These are phyloP conservation scores for Saraca asoca DNA, from an alignment of 331 rosid species.

Conservation along the genomic window DNA sequence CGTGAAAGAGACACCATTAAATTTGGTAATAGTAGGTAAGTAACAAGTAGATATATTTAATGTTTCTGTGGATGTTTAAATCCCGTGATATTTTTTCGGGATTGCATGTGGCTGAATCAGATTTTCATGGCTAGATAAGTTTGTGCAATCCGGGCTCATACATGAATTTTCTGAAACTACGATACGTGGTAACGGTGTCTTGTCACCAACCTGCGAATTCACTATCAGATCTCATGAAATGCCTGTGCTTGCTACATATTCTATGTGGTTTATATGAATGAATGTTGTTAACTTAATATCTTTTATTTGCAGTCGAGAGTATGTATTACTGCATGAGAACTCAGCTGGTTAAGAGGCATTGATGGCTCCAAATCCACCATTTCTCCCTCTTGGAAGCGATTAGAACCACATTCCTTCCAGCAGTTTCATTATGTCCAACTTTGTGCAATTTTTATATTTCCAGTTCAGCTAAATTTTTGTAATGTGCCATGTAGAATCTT, in stretches of 20 bases:
- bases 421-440: slow-evolving; percentile 28
- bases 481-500: too few relatives aligned
- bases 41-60: slow-evolving; percentile 22
- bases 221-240: not conserved
- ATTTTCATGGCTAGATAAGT: too few relatives aligned
- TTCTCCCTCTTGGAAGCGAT: slow-evolving; percentile 30
- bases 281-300: not conserved
- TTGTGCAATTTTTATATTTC: slow-evolving; percentile 29
- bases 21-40: slow-evolving; percentile 96
- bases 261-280: not conserved
- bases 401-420: slow-evolving; percentile 15
- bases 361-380: slow-evolving; percentile 11
- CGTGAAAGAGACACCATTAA: slow-evolving; percentile 81
- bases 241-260: not conserved
- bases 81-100: not conserved
- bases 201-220: too few relatives aligned
- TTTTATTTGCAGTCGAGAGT: slow-evolving; percentile 83
- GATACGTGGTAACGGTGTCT: too few relatives aligned
- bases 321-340: slow-evolving; percentile 89
- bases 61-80: not conserved
- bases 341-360: slow-evolving; percentile 45
- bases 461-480: slow-evolving; percentile 10
- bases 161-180: too few relatives aligned
- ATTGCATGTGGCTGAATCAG: not conserved
- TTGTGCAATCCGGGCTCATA: too few relatives aligned